Evolutionary conservation across 176 grass and related monocot species (phyloP).

Genomic region (Aegilops longissima): DNA sequence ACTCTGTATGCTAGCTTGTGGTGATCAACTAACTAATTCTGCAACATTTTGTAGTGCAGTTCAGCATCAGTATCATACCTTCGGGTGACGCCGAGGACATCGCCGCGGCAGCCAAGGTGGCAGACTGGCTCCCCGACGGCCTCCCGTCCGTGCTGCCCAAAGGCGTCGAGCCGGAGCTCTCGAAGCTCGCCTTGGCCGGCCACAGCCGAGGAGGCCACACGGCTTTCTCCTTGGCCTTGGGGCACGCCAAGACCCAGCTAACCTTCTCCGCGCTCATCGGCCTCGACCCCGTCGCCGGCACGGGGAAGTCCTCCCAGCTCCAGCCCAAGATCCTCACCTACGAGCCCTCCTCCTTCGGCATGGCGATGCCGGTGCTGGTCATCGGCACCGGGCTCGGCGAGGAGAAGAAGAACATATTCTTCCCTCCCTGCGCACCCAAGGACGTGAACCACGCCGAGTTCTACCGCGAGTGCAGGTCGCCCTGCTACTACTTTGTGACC

Average conservation of each 20-base stretch:
- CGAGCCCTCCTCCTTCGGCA: slow-evolving; percentile 38
- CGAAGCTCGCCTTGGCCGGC: slow-evolving; percentile 43
- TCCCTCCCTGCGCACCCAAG: slow-evolving; percentile 45
- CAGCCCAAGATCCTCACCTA: slow-evolving; percentile 52
- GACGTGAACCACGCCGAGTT: slow-evolving; percentile 59
- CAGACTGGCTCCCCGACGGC: slow-evolving; percentile 43
- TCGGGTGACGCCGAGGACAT: slow-evolving; percentile 34
- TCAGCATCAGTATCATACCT: not conserved
- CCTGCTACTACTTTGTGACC: slow-evolving; percentile 58
- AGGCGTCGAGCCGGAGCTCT: slow-evolving; percentile 38
- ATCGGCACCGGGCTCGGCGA: slow-evolving; percentile 54
- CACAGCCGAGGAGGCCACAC: slow-evolving; percentile 66
- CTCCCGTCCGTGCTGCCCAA: slow-evolving; percentile 31
- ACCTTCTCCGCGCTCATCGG: slow-evolving; percentile 48
- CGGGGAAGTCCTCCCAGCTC: not conserved
- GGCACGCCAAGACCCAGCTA: slow-evolving; percentile 34
- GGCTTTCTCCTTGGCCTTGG: slow-evolving; percentile 49
- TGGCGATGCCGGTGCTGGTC: slow-evolving; percentile 39
- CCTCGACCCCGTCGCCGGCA: slow-evolving; percentile 53
- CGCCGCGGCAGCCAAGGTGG: slow-evolving; percentile 9
- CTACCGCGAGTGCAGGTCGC: slow-evolving; percentile 47
- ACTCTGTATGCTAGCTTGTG: not conserved
- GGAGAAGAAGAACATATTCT: slow-evolving; percentile 38
- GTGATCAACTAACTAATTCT: not conserved
- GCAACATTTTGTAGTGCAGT: not conserved